Base-by-base conservation (phyloP, 1,284 basidiomycete species). In the Athelia psychrophila region DNA sequence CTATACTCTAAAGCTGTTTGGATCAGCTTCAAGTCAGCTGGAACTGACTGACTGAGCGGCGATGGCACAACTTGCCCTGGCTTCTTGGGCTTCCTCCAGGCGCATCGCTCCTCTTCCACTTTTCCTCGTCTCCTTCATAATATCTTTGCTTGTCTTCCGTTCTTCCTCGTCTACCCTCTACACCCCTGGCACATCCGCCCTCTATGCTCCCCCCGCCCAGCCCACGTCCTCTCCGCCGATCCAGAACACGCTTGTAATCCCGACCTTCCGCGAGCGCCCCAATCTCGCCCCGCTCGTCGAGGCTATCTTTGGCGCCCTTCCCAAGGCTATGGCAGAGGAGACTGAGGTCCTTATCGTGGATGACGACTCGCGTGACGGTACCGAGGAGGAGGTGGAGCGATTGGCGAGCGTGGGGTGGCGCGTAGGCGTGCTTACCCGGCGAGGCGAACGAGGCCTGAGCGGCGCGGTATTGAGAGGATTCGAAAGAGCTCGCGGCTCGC, bases 331-430 rank as follows among this genome's bases (percentile, higher is more conserved):
- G 27, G 27, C 27, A 30, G 27, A 57, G 4, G 58, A 57, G 49
- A 71, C 66, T 54, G 76, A 78, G 63, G 63, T 78, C 49, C 63
- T 78, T 59, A 66, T 78, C 47, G 75, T 78, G 23, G 76, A 78
- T 58, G 76, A 78, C 64, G 69, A 73, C 62, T 74, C 72, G 40
- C 66, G 69, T 42, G 76, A 77, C 57, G 73, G 73, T 5, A 76
- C 76, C 27, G 70, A 67, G 19, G 70, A 73, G 50, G 68, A 69
- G 32, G 71, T 75, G 44, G 66, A 70, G 38, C 56, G 59, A 42
- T 66, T 77, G 19, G 65, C 66, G 49, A 57, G 59, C 23, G 68
- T 69, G 48, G 73, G 74, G 4, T 75, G 70, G 64, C 72, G 73
- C 46, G 73, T 75, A 38, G 68, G 70, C 52, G 66, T 77, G 50